These are phyloP conservation scores for Phytophthora europaea DNA, from an alignment of 352 stramenopile species.

Conservation along the genomic window DNA sequence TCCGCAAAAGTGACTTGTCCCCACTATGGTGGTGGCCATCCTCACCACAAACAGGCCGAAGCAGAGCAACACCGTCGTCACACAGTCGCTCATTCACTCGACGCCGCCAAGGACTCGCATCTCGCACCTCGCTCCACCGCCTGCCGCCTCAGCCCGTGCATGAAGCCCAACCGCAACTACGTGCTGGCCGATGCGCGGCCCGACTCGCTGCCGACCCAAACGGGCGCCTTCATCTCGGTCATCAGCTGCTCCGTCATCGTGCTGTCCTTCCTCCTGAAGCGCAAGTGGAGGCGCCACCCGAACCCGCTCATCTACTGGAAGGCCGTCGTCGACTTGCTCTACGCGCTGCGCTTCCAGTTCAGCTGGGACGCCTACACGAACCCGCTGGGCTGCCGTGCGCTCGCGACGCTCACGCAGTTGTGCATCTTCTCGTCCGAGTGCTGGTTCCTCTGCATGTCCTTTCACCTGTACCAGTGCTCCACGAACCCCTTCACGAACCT, in stretches of 20 bases:
- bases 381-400: slow-evolving; percentile 54
- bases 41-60: slow-evolving; percentile 16
- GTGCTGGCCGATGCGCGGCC: slow-evolving; percentile 44
- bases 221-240: slow-evolving; percentile 76
- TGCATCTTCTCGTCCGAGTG: slow-evolving; percentile 85
- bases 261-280: slow-evolving; percentile 67
- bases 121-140: background rate
- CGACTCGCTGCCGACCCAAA: slow-evolving; percentile 65
- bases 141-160: slow-evolving; percentile 3
- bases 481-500: slow-evolving; percentile 92
- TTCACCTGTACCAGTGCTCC: slow-evolving; percentile 86
- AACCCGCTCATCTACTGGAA: slow-evolving; percentile 90
- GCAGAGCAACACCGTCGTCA: background rate
- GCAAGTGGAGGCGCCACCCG: slow-evolving; percentile 83
- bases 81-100: slow-evolving; percentile 2
- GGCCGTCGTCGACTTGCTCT: slow-evolving; percentile 75
- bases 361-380: slow-evolving; percentile 71
- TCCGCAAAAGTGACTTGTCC: slow-evolving; percentile 5
- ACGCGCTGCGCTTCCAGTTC: slow-evolving; percentile 80
- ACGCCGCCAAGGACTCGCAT: background rate
- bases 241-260: slow-evolving; percentile 82
- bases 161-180: slow-evolving; percentile 33
- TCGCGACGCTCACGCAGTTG: slow-evolving; percentile 80
- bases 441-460: slow-evolving; percentile 90
- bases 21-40: slow-evolving; percentile 18